Base-by-base conservation (phyloP, 2,329 filamentous ascomycete genomes). In the Hymenoscyphus albidus region DNA sequence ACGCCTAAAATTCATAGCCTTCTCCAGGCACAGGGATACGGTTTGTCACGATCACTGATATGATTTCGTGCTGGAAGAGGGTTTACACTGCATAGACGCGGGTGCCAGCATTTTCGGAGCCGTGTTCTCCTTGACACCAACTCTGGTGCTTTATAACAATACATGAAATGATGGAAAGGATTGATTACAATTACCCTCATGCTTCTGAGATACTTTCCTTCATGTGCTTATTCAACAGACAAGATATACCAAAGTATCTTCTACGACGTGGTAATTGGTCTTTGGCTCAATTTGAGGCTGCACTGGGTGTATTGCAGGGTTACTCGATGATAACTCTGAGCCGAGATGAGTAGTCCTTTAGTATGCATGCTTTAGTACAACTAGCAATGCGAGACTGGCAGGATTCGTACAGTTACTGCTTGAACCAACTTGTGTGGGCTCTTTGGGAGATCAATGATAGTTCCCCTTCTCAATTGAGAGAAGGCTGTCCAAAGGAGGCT, bases 241-340 rank as follows among this genome's bases (percentile, higher is more conserved):
- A 42, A 14, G 39, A 42, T 42, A 42, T 42, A 10, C 39, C 39
- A 10, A 42, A n/a, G 39, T 13, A 35, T 3, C 35, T 48, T 14
- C 44, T 67, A 22, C 27, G 65, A 22, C 62, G 56, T 31, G 80
- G 22, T 31, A 55, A 13, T 5, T 38, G 42, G 7, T 61, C 51
- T 14, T 10, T 31, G 31, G 35, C 55, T 32, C 16, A 58, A 35
- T 61, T 51, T 54, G 42, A 39, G 55, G 42, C 12, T 12, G 31
- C 59, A 54, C 31, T 61, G 13, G 59, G 59, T 6, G 22, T 16
- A 12, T 22, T 61, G 31, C 22, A 61, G 22, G 31, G 42, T 14
- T 61, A 61, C 18, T 48, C 59, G n/a, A 61, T 61, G 42, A 54
- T 61, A 2, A 54, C 16, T 16, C 18, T 18, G 16, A 61, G 39